Evolutionary conservation across 2,329 filamentous ascomycete species (phyloP), one percentile per base, ranked within the genome.

Genomic region (Trichophyton rubrum): DNA sequence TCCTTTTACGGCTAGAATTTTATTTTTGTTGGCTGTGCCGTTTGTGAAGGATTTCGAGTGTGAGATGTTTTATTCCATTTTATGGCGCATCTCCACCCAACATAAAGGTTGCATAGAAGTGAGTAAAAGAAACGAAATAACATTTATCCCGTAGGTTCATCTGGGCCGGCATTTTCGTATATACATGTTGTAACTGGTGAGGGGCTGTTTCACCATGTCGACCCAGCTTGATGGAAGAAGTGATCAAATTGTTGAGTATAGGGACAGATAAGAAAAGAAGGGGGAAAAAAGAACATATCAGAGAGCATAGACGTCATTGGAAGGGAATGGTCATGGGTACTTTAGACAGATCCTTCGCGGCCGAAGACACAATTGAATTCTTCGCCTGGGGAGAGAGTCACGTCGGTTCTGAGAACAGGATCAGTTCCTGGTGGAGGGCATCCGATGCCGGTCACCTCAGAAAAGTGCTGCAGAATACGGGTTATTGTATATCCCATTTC

Each of bases 401-500:
- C 70, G 64, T 74, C 73, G 62, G 73, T 74, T 53, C 64, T 66
- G 60, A 75, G 61, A 49, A 64, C 62, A 2, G 72, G 72, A 64
- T 75, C 71, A 49, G 70, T 68, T 55, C 73, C 71, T n/a, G 60
- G 60, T n/a, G 68, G 64, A 60, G 59, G 66, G 8, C 66, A 65
- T 0, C 70, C 69, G 22, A 73, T 58, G 2, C 71, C 72, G 33
- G 70, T 59, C 60, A 78, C 69, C 40, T 67, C 64, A 63, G 73
- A 70, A 65, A 72, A 77, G 56, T 70, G 68, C 65, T 77, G 75
- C 65, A 78, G 62, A 43, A 78, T 72, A 30, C 75, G 65, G 43
- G 75, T 71, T 17, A 78, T 66, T 0, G 75, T 77, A 60, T 78
- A 83, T 0, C 77, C 78, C 79, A 83, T 82, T 70, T 83, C 81